Conservation (phyloP, 305 asterid species). For the Fraxinus paxiana region DNA sequence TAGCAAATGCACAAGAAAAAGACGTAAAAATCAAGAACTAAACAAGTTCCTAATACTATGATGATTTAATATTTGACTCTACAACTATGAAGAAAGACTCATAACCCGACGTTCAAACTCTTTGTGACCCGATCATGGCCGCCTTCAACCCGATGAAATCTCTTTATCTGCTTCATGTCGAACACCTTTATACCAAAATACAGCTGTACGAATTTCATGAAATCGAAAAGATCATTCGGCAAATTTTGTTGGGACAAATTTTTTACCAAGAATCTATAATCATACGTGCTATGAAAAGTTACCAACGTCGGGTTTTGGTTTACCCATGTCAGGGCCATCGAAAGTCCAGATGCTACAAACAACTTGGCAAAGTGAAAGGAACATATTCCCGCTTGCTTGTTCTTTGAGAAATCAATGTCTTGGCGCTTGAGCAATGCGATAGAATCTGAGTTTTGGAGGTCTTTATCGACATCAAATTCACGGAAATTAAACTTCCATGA, state of each 20-base stretch:
- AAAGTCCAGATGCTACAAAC: neutral
- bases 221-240: neutral
- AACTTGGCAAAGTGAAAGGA: neutral
- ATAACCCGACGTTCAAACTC: no score
- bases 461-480: neutral
- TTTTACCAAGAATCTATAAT: neutral
- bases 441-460: neutral
- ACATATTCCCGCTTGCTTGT: neutral
- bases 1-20: neutral
- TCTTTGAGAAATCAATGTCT: conserved; percentile 15
- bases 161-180: neutral
- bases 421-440: neutral
- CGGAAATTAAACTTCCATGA: conserved; percentile 18
- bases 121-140: no score
- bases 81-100: no score
- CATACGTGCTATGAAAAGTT: neutral
- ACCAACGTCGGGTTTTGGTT: neutral
- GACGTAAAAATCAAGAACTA: no score
- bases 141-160: neutral
- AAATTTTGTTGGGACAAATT: neutral
- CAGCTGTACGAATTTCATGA: neutral
- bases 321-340: neutral
- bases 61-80: no score
- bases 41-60: no score
- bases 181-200: neutral